Conservation (phyloP, 768 basidiomycete genomes). For the Lactifluus volemus region DNA sequence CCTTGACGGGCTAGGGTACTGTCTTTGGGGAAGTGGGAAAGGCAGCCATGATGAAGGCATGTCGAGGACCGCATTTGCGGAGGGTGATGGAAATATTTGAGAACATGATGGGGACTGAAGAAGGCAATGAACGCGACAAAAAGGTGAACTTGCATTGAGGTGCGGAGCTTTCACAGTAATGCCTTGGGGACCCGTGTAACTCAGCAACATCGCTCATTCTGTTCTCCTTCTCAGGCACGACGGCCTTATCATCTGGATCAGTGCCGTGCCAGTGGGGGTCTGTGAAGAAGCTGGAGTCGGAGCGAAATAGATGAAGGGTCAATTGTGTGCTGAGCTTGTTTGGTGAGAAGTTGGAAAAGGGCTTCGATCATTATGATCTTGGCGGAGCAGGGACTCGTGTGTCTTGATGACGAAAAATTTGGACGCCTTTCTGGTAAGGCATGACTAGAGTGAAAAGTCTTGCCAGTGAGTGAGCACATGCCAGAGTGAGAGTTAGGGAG, state of each 20-base stretch:
- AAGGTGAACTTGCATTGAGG: too few relatives aligned
- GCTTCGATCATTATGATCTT: conserved; percentile 21
- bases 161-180: not conserved
- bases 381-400: conserved; percentile 10
- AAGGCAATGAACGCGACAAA: too few relatives aligned
- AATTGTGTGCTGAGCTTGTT: conserved; percentile 26
- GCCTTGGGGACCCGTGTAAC: conserved; percentile 35
- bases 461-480: not conserved
- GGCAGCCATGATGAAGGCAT: not conserved
- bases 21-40: too few relatives aligned
- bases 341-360: conserved; percentile 25
- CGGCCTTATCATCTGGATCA: conserved; percentile 42
- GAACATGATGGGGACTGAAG: not conserved
- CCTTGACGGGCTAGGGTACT: too few relatives aligned
- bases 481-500: conserved; percentile 10
- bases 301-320: conserved; percentile 44
- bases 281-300: conserved; percentile 26
- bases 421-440: conserved; percentile 6
- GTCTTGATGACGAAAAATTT: conserved; percentile 19
- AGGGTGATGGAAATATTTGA: too few relatives aligned
- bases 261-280: conserved; percentile 15
- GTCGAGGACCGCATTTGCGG: too few relatives aligned
- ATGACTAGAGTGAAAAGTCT: conserved; percentile 4
- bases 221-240: conserved; percentile 64
- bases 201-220: conserved; percentile 64